Conservation (phyloP, 73 alveolate species). For the Paramecium caudatum region DNA sequence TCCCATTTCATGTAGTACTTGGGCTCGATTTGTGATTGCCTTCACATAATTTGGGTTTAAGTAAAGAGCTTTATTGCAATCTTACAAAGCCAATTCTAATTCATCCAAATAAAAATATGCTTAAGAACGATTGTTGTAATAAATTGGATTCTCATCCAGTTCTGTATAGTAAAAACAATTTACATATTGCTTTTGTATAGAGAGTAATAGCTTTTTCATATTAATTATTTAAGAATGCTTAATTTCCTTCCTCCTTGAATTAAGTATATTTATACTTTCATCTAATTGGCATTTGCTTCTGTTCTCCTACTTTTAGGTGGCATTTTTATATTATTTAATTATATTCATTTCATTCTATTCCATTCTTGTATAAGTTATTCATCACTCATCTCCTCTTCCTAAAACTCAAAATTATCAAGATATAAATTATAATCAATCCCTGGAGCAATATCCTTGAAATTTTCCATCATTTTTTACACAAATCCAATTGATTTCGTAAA, state of each 20-base stretch:
- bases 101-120: slow-evolving; percentile 82
- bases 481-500: no score
- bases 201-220: slow-evolving; percentile 86
- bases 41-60: slow-evolving; percentile 88
- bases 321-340: background rate
- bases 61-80: slow-evolving; percentile 87
- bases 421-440: no score
- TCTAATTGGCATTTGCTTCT: background rate
- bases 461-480: no score
- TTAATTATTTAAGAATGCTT: slow-evolving; percentile 88
- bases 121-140: slow-evolving; percentile 88
- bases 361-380: no score
- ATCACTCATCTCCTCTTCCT: no score
- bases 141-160: slow-evolving; percentile 83
- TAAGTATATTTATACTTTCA: background rate
- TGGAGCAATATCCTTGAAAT: no score
- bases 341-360: slow-evolving; percentile 3
- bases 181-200: slow-evolving; percentile 82
- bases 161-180: slow-evolving; percentile 65
- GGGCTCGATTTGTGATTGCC: slow-evolving; percentile 84
- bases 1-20: slow-evolving; percentile 82
- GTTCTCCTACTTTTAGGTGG: slow-evolving; percentile 16
- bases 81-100: slow-evolving; percentile 87
- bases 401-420: no score
- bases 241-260: slow-evolving; percentile 87